phyloP scores from a whole-genome alignment of 257 asterid species.

The Ophiorrhiza pumila region DNA sequence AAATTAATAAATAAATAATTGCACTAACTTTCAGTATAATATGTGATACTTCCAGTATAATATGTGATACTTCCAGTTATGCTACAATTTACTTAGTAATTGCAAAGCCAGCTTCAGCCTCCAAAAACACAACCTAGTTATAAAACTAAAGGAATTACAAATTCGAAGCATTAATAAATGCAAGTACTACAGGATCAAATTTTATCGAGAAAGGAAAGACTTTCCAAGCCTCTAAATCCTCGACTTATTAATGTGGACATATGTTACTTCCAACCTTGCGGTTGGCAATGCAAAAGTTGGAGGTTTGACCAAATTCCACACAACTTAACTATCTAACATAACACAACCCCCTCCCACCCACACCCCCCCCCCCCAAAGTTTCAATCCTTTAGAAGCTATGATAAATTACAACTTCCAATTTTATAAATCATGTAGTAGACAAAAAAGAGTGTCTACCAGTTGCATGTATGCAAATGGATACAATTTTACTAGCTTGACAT shows the following conservation, averaged over 20 bases:
- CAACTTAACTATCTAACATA: too few relatives aligned
- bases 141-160: neutral
- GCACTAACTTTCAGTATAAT: too few relatives aligned
- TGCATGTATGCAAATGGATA: neutral
- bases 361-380: too few relatives aligned
- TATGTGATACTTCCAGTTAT: too few relatives aligned
- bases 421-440: too few relatives aligned
- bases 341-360: too few relatives aligned
- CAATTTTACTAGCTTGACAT: neutral
- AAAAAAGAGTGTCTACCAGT: too few relatives aligned
- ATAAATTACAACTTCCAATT: too few relatives aligned
- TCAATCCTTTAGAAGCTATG: too few relatives aligned
- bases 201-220: neutral
- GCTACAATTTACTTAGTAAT: neutral
- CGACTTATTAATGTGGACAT: constrained; percentile 7
- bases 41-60: too few relatives aligned
- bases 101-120: neutral
- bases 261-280: neutral
- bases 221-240: neutral
- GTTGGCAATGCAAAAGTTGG: neutral
- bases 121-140: neutral
- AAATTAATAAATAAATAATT: neutral
- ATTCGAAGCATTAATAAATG: neutral
- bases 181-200: neutral
- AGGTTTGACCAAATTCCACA: too few relatives aligned